Base-by-base conservation (phyloP, 371 early-diverging fungal genomes). In the Rhizomucor pusillus region DNA sequence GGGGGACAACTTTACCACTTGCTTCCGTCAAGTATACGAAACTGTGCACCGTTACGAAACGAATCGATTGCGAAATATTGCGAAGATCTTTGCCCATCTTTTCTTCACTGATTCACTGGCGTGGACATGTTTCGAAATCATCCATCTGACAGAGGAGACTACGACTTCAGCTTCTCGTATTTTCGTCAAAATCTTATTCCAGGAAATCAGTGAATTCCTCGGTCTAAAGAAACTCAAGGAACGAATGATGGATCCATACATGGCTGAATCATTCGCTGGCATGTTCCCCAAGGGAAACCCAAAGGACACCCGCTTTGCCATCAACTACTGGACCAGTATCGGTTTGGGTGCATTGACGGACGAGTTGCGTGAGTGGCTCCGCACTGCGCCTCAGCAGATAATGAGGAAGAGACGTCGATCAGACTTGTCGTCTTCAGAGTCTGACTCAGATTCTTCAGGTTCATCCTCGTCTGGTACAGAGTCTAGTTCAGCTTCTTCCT, bases 131-230 rank as follows among this genome's bases (percentile, higher is more conserved):
- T 84, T 98, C 48, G 72, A 81, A 6, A 74, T 85, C 1, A 77
- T 98, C 29, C 79, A 81, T 20, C 65, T 98, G 50, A 97, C 91
- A 14, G 98, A 98, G 66, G 90, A 90, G 24, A 86, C 89, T 22
- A 98, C 99, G 0, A 96, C 98, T 0, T 89, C 94, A 5, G 87
- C 93, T n/a, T 94, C 95, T 19, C 90, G 98, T 73, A 98, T 98
- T 57, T 98, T 98, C 62, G 73, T 95, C 67, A 97, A 97, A 71
- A 92, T 95, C 48, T 47, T 98, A 41, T 92, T 98, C 63, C 89
- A 92, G 69, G 98, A 97, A 54, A 66, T 98, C 40, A 79, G 77
- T n/a, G 92, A 91, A 47, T 79, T 84, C 14, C 66, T 98, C 50
- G 98, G 99, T 6, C 68, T 95, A 43, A 79, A 84, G 59, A 76